Percentiles rank a stretch among this genome's conserved stretches.
Evolutionary conservation across 306 rosid genomes (phyloP).

Genomic region (Quercus cerris): DNA sequence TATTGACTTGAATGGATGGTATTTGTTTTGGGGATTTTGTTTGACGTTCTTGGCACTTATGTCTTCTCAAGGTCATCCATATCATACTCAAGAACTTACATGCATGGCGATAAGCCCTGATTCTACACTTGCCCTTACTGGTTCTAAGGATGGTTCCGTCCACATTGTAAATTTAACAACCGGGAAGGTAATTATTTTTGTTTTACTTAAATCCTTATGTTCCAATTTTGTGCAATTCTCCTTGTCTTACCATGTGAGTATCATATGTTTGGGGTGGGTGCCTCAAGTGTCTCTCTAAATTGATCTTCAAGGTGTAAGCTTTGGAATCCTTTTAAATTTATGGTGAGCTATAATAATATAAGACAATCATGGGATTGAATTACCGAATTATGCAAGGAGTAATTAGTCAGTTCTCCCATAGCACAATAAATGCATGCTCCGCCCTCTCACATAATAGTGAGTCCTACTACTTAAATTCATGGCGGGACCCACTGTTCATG

Average conservation of each 20-base stretch:
- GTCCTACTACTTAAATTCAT: no score
- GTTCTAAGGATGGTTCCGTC: constrained; percentile 80
- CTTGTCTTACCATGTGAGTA: constrained; percentile 2
- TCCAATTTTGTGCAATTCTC: constrained; percentile 7
- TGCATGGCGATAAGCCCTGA: constrained; percentile 74
- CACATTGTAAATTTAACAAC: constrained; percentile 71
- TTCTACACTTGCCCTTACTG: constrained; percentile 72
- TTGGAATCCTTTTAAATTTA: neutral
- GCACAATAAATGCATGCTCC: no score
- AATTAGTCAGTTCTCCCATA: no score
- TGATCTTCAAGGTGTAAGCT: neutral
- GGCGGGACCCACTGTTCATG: no score
- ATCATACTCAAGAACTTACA: constrained; percentile 75
- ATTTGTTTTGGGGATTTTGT: neutral
- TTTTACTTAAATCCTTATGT: constrained; percentile 15
- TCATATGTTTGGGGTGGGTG: constrained; percentile 2
- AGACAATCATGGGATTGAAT: neutral
- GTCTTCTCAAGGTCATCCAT: constrained; percentile 69
- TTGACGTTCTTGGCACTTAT: neutral
- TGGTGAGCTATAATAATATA: constrained; percentile 4
- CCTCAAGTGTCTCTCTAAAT: neutral
- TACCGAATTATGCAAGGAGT: neutral
- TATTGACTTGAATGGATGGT: neutral
- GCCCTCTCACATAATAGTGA: no score
- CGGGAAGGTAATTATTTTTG: constrained; percentile 59